Evolutionary conservation across 1,139 yeast genomes (phyloP).

Genomic region (Geotrichum europaeum): DNA sequence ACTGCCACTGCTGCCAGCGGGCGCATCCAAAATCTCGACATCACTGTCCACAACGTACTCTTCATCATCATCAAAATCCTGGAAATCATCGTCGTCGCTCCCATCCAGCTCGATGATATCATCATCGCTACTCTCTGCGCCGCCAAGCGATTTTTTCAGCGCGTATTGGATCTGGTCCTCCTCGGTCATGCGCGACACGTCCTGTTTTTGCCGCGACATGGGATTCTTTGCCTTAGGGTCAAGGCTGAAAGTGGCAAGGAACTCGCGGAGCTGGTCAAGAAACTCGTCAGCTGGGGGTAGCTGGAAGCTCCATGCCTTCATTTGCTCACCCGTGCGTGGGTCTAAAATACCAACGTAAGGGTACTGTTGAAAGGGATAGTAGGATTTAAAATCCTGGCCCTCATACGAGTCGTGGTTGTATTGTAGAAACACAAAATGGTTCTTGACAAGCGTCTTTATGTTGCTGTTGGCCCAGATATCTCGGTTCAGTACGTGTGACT

Average conservation of each 20-base stretch:
- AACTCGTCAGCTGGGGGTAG: constrained; percentile 52
- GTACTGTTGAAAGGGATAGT: constrained; percentile 61
- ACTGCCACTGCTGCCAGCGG: not conserved
- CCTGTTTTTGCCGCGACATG: constrained; percentile 21
- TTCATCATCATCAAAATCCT: constrained; percentile 22
- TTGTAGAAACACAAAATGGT: constrained; percentile 64
- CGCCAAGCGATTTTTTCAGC: constrained; percentile 56
- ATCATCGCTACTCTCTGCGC: constrained; percentile 24
- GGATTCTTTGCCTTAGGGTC: constrained; percentile 67
- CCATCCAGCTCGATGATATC: constrained; percentile 20
- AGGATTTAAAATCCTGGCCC: constrained; percentile 64
- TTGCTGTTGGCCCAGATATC: constrained; percentile 83
- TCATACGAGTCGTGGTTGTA: constrained; percentile 70
- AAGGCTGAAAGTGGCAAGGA: constrained; percentile 55
- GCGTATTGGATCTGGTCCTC: constrained; percentile 83
- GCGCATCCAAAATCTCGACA: not conserved
- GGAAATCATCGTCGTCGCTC: constrained; percentile 20
- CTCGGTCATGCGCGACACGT: constrained; percentile 49
- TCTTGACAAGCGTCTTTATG: constrained; percentile 58
- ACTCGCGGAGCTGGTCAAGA: constrained; percentile 44
- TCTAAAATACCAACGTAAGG: constrained; percentile 93
- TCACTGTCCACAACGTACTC: constrained; percentile 18
- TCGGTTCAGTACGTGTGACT: constrained; percentile 83
- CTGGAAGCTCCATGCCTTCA: constrained; percentile 56
- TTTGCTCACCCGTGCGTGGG: constrained; percentile 91